Evolutionary conservation across 169 alveolate species (phyloP), one percentile per base, ranked within the genome.

Genomic region (Cardiosporidium cionae): DNA sequence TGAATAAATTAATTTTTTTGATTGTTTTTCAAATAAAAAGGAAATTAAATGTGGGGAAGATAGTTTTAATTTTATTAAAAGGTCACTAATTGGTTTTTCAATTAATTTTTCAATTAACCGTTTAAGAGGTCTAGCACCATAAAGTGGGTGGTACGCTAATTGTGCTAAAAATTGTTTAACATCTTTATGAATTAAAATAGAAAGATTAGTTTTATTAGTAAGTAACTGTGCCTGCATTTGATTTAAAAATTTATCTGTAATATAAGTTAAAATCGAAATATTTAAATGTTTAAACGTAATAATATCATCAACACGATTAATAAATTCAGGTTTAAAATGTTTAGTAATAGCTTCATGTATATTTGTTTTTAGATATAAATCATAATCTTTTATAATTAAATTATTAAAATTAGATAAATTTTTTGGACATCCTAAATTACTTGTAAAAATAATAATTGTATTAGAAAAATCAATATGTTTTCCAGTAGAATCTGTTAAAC

Each of bases 401-500:
- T 22, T 23, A 1, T 69, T 69, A 69, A 34, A 69, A 34, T 27
- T 58, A 5, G n/a, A 3, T 29, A n/a, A 29, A 3, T 36, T 53
- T 25, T 3, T 52, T 16, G 58, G 58, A 44, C 58, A 44, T 44
- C 96, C 95, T 28, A 91, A 71, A 78, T 92, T 92, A 25, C 95
- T 88, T 16, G 96, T 92, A 64, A 92, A 84, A 37, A 91, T 82
- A 62, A 91, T 73, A 58, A 92, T 71, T 33, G 90, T 81, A 84
- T 92, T 92, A 66, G 89, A 76, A 88, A 90, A 90, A 73, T 87
- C 83, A 0, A 91, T 95, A 31, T 71, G 86, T 29, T 89, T 82
- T 32, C 74, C 96, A 35, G 76, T 86, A 31, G 93, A 79, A 70
- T 92, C 96, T 22, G 96, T 88, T 54, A 92, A 80, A 7, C 90